Conservation (phyloP, 2,329 filamentous ascomycete genomes). For the Colletotrichum chlorophyti region DNA sequence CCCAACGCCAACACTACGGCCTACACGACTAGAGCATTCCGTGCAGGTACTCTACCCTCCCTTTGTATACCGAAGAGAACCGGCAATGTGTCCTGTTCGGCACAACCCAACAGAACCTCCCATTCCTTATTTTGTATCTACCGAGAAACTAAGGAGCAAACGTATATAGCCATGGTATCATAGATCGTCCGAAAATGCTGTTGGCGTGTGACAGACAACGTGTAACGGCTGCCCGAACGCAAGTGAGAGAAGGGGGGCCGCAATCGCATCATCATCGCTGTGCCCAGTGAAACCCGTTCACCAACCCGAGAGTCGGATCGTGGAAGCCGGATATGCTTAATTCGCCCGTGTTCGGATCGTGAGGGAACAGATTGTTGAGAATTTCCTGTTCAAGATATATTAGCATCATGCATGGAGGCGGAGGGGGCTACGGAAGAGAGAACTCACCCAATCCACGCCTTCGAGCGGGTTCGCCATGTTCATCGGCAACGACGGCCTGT, state of each 20-base stretch:
- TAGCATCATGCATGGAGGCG: not conserved
- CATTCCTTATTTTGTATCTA: not conserved
- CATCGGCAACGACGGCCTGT: constrained; percentile 21
- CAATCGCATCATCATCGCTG: constrained; percentile 9
- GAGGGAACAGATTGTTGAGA: constrained; percentile 45
- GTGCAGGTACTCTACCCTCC: too few relatives aligned
- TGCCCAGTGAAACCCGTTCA: constrained; percentile 35
- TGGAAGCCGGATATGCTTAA: constrained; percentile 45
- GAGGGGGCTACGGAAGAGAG: not conserved
- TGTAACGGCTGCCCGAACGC: too few relatives aligned
- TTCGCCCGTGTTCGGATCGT: constrained; percentile 46
- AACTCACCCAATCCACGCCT: constrained; percentile 71
- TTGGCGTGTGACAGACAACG: too few relatives aligned
- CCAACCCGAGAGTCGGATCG: constrained; percentile 41
- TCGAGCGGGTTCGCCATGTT: constrained; percentile 40
- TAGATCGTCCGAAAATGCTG: not conserved
- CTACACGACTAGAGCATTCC: too few relatives aligned
- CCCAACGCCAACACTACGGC: too few relatives aligned
- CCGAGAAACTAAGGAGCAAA: not conserved
- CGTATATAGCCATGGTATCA: constrained; percentile 1
- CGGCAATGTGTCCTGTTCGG: too few relatives aligned
- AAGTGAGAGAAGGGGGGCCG: too few relatives aligned
- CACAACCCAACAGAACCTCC: not conserved
- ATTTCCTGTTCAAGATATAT: constrained; percentile 37
- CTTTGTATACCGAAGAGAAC: too few relatives aligned